Base-by-base conservation (phyloP, 2,329 filamentous ascomycete genomes). In the Hymenoscyphus scutula region DNA sequence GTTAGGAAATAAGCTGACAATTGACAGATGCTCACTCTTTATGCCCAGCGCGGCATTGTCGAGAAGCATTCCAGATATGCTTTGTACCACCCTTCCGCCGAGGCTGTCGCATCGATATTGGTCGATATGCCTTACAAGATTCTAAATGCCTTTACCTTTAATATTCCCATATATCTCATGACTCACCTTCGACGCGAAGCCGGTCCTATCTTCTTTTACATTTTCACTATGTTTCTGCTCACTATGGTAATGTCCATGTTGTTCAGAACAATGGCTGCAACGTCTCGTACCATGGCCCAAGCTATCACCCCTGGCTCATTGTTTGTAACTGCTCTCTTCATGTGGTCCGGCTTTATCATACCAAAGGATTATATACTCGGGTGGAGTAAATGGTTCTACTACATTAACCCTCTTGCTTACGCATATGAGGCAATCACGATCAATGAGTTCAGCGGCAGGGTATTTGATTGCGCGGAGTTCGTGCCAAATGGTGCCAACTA, bases 31-130 rank as follows among this genome's bases (percentile, higher is more conserved):
- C 77, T 95, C 37, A 92, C 90, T 0, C 82, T 96, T 4, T 97
- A 95, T 73, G 85, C 90, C 1, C 92, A 97, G 83, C 89, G 93
- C 41, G 89, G 90, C 1, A 96, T 97, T 70, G 91, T 97, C 64
- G 92, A 97, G 74, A 97, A 97, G 74, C 93, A 97, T 70, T 79
- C 83, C 62, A 86, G 89, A 62, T 97, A 96, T 74, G 92, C 92
- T 23, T 82, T 97, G 19, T 96, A 97, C 71, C 93, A 96, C 71
- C 92, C 93, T 0, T 92, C 89, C 10, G 89, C 92, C 17, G 92
- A 97, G 80, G 91, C 92, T 19, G 30, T 63, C 27, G 67, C 66
- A 3, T 69, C 70, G 11, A 73, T 73, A 65, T 25, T 73, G 91
- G 63, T 86, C 90, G 93, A 97, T 70, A 77, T 96, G 77, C 93